Evolutionary conservation across 441 rosid genomes (phyloP), one percentile per base, ranked within the genome.

Genomic region (Viola pubescens): DNA sequence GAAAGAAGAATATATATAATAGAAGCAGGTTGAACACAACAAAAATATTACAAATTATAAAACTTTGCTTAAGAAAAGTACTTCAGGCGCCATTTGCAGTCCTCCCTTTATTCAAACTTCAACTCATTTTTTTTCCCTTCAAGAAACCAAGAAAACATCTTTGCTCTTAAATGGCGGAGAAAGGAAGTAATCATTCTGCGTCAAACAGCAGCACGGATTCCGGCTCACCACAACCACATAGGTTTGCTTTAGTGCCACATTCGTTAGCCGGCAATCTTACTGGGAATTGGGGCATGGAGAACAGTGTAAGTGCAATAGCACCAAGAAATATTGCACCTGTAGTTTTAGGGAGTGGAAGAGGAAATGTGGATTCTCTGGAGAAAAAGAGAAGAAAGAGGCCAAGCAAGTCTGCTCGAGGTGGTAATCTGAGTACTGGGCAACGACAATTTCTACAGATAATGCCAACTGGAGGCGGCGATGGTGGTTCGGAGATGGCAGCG

Each of bases 341-440:
- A 7, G 48, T 48, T 4, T 55, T 50, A 6, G 12, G 54, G 0
- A 9, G 19, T 3, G 63, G 70, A 19, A 65, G 70, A 50, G 51
- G 59, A 7, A 5, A 56, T 56, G 59, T 41, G 9, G 77, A 72
- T 56, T 60, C 54, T 48, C 66, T 48, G 12, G 79, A 51, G 64
- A 78, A 71, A 45, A 80, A 74, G 69, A 83, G 62, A 60, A 83
- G 87, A 67, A 87, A 80, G 53, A 71, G 87, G 70, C 87, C 88
- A 0, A 69, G 77, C 60, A 86, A 75, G 61, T 75, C 79, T 43
- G 82, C 73, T 52, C 19, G 77, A 3, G 81, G 66, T 5, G 89
- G 82, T 6, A 83, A 74, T 74, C 65, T 75, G 40, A 74, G 78
- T 48, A 59, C 60, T 7, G 52, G 58, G 3, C 66, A 66, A 7